Conservation (phyloP, 1,284 basidiomycete species). For the Xerocomus nothofagi region DNA sequence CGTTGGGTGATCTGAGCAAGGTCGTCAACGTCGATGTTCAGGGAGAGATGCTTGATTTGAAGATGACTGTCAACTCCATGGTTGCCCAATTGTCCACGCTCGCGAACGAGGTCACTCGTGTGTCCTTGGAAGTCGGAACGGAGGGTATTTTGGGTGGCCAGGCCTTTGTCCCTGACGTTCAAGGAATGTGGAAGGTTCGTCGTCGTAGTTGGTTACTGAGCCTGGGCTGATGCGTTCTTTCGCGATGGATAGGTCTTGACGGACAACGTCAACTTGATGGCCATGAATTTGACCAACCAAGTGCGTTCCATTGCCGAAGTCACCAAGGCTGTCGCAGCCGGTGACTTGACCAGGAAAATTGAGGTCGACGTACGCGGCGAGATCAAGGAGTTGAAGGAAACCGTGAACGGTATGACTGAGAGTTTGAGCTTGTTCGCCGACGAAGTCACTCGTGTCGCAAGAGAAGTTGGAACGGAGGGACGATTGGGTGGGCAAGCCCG, state of each 20-base stretch:
- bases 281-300: conserved; percentile 91
- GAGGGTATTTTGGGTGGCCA: conserved; percentile 97
- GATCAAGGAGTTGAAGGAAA: conserved; percentile 84
- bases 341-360: conserved; percentile 89
- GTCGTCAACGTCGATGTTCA: conserved; percentile 95
- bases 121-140: conserved; percentile 90
- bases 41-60: conserved; percentile 96
- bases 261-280: conserved; percentile 86
- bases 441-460: conserved; percentile 84
- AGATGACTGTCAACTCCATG: conserved; percentile 91
- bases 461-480: conserved; percentile 92
- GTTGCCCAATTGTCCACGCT: conserved; percentile 83
- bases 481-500: conserved; percentile 83
- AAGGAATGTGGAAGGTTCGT: conserved; percentile 87
- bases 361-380: conserved; percentile 88
- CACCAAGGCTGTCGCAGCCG: conserved; percentile 87
- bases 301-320: conserved; percentile 86
- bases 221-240: conserved; percentile 1
- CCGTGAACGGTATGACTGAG: conserved; percentile 91
- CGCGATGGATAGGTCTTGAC: conserved; percentile 54
- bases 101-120: conserved; percentile 83
- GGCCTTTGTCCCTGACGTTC: conserved; percentile 82
- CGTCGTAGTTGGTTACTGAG: background rate
- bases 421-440: conserved; percentile 85
- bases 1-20: conserved; percentile 86